Percentiles rank a stretch among this genome's conserved stretches.
Evolutionary conservation across 371 early-diverging fungal genomes (phyloP).

Genomic region (Zychaea mexicana): DNA sequence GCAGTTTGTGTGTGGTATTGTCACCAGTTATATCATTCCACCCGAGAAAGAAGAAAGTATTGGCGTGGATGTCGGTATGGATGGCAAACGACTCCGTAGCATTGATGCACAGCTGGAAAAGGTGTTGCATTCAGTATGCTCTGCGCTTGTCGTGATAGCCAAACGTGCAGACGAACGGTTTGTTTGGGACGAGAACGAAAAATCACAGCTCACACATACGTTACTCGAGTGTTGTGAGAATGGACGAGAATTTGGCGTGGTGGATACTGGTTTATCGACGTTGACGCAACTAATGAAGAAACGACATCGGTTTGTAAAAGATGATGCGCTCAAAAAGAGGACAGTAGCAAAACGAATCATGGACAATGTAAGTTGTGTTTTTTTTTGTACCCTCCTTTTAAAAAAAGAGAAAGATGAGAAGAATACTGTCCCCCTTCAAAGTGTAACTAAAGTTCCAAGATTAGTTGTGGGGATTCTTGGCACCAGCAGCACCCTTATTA

Average conservation of each 20-base stretch:
- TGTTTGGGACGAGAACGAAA: slow-evolving; percentile 16
- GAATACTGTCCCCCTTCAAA: background rate
- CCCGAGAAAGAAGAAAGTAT: slow-evolving; percentile 19
- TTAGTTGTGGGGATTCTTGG: slow-evolving; percentile 51
- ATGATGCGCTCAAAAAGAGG: slow-evolving; percentile 12
- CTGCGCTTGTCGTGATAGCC: slow-evolving; percentile 23
- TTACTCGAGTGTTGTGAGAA: slow-evolving; percentile 53
- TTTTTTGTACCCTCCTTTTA: background rate
- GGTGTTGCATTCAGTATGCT: slow-evolving; percentile 29
- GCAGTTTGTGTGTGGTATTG: slow-evolving; percentile 30
- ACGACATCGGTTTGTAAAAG: slow-evolving; percentile 22
- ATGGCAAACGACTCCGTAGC: slow-evolving; percentile 33
- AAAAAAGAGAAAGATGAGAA: background rate
- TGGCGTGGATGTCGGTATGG: slow-evolving; percentile 44
- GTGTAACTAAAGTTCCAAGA: slow-evolving; percentile 1
- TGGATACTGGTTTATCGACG: slow-evolving; percentile 50
- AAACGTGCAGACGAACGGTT: slow-evolving; percentile 21
- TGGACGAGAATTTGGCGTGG: slow-evolving; percentile 45
- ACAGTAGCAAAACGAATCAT: slow-evolving; percentile 25
- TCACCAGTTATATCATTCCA: slow-evolving; percentile 33
- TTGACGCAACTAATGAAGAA: slow-evolving; percentile 33
- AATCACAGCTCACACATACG: slow-evolving; percentile 26
- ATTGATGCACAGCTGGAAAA: slow-evolving; percentile 41
- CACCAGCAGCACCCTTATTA: slow-evolving; percentile 39
- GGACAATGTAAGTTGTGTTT: slow-evolving; percentile 29